Conservation (phyloP, 768 basidiomycete genomes). For the Royoungia palumana region DNA sequence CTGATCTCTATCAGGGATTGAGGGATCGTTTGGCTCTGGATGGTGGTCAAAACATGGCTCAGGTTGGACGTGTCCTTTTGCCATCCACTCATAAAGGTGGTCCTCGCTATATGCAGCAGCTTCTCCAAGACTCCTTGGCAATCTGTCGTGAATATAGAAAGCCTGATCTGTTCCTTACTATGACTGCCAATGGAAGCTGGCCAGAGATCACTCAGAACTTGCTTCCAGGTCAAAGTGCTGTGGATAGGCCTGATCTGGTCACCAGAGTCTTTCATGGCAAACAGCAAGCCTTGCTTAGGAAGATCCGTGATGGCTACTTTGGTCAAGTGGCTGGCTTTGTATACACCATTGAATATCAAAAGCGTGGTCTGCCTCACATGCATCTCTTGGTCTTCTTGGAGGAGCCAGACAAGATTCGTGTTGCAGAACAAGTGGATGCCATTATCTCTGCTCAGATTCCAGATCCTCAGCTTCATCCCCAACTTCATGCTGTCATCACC, state of each 20-base stretch:
- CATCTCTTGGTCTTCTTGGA: conserved; percentile 42
- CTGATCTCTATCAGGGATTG: conserved; percentile 34
- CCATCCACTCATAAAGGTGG: conserved; percentile 43
- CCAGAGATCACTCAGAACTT: conserved; percentile 40
- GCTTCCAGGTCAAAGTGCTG: conserved; percentile 34
- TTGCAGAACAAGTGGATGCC: conserved; percentile 2
- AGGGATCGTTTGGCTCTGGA: conserved; percentile 27
- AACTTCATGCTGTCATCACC: not conserved
- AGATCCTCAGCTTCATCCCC: not conserved
- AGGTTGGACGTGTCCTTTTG: conserved; percentile 35
- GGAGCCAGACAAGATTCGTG: conserved; percentile 14
- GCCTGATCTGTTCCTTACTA: conserved; percentile 48
- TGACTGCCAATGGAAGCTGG: conserved; percentile 54
- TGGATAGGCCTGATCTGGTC: conserved; percentile 48
- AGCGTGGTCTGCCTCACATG: conserved; percentile 52
- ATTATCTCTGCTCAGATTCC: conserved; percentile 2
- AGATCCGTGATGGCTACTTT: conserved; percentile 40
- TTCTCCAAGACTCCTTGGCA: conserved; percentile 46
- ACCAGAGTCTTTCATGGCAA: conserved; percentile 45
- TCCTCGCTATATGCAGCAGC: conserved; percentile 41
- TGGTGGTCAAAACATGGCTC: conserved; percentile 22
- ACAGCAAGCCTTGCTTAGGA: conserved; percentile 33
- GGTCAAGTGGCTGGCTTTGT: conserved; percentile 42
- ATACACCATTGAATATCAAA: conserved; percentile 58
- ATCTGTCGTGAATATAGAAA: conserved; percentile 36